Percentiles rank a stretch among this genome's conserved stretches.
Evolutionary conservation across 805 yeast species (phyloP).

Genomic region (Teunomyces stri): DNA sequence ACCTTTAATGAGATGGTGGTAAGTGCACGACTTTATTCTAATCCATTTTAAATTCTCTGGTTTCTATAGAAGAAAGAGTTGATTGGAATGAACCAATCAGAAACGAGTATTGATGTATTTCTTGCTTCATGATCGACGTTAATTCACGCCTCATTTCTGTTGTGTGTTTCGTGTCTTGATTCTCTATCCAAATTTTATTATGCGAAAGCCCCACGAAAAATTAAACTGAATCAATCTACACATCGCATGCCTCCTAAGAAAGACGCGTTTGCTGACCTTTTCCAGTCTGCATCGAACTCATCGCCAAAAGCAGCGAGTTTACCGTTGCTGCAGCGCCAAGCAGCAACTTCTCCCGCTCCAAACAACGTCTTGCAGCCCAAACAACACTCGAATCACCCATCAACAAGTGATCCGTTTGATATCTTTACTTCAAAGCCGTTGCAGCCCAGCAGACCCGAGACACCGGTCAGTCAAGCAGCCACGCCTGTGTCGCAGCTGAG

Average conservation of each 20-base stretch:
- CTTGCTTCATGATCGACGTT: no score
- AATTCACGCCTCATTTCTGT: no score
- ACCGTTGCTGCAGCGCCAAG: background rate
- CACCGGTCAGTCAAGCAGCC: background rate
- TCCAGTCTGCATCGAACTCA: slow-evolving; percentile 20
- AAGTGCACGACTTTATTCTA: slow-evolving; percentile 1
- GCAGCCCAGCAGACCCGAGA: slow-evolving; percentile 1
- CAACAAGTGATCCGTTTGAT: slow-evolving; percentile 23
- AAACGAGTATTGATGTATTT: no score
- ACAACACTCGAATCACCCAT: background rate
- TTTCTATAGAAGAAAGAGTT: no score
- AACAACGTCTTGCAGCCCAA: slow-evolving; percentile 1
- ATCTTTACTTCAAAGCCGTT: slow-evolving; percentile 13
- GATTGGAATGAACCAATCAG: no score
- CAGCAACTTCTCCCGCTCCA: slow-evolving; percentile 1
- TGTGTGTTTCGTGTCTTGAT: no score
- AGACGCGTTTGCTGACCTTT: slow-evolving; percentile 46
- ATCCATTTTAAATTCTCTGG: no score
- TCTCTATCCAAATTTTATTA: slow-evolving; percentile 3
- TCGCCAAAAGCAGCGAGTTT: slow-evolving; percentile 3
- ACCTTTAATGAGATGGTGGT: slow-evolving; percentile 3
- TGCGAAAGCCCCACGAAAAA: slow-evolving; percentile 3
- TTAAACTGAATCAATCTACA: background rate
- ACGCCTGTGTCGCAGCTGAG: background rate
- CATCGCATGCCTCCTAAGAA: slow-evolving; percentile 29